Conservation (phyloP, 768 basidiomycete species). For the Lanmaoa pseudosensibilis region DNA sequence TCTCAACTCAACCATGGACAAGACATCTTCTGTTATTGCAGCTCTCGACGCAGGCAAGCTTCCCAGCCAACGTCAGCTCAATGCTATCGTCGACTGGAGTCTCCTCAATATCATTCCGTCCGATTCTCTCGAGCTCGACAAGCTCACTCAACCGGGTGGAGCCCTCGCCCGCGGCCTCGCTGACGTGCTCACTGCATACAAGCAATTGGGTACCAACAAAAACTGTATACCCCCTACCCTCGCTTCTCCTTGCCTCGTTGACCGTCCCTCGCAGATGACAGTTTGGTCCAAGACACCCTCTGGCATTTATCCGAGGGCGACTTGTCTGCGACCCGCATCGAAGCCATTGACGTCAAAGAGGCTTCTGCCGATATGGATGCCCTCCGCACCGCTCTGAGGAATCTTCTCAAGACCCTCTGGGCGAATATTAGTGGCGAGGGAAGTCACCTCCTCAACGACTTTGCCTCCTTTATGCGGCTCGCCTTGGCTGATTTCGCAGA, state of each 20-base stretch:
- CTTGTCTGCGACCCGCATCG: conserved; percentile 38
- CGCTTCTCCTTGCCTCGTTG: background rate
- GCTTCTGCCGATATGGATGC: conserved; percentile 50
- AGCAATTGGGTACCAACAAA: conserved; percentile 51
- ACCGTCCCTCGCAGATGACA: conserved; percentile 47
- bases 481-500: conserved; percentile 69
- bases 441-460: conserved; percentile 54
- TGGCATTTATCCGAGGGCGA: conserved; percentile 65
- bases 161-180: conserved; percentile 51
- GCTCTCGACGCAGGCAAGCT: conserved; percentile 73
- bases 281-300: conserved; percentile 61
- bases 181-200: conserved; percentile 58
- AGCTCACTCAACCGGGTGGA: conserved; percentile 57
- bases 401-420: conserved; percentile 53
- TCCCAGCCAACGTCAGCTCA: conserved; percentile 59
- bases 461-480: conserved; percentile 63
- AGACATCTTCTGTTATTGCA: conserved; percentile 58
- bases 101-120: conserved; percentile 48
- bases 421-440: conserved; percentile 54
- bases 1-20: conserved; percentile 52
- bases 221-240: conserved; percentile 43
- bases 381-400: conserved; percentile 50
- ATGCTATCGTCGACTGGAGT: conserved; percentile 53
- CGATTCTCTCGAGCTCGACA: conserved; percentile 38
- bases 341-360: conserved; percentile 42